Evolutionary conservation across 2,329 filamentous ascomycete species (phyloP), one percentile per base, ranked within the genome.

Genomic region (Ophiostoma perfectum): DNA sequence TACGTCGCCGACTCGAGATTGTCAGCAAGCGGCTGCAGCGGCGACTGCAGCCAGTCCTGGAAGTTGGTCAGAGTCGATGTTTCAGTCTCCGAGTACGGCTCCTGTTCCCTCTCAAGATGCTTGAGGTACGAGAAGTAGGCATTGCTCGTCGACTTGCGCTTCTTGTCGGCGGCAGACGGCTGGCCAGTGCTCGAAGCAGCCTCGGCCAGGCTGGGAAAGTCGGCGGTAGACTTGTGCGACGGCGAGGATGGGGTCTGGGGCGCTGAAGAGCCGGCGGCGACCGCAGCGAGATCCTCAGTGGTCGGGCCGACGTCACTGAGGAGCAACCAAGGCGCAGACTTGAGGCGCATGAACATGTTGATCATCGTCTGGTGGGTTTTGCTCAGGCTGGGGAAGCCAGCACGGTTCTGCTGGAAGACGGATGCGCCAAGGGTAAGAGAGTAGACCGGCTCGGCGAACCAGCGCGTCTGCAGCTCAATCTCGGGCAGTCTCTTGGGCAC

Each of bases 1-100:
- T 99, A 99, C 0, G 95, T 99, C 58, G 96, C 91, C 64, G 93
- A 97, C 77, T 99, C 96, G 14, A 99, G 84, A 74, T 99, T 99
- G 78, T 99, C 95, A 0, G 94, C 94, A 14, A 99, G 83, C 0
- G 95, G 95, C 77, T 99, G 96, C 55, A 99, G 82, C 2, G 95
- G 95, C 1, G 93, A 93, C 77, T 99, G 95, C 11, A 99, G 83
- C 83, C 95, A 99, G 77, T 99, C 95, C 75, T 99, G 96, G 86
- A 88, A 85, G 73, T 80, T 85, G 4, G 80, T 82, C 68, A 88
- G 75, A 0, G 82, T 83, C 2, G 79, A 77, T 16, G 80, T 80
- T 74, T 88, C 85, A 4, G 86, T 78, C 6, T 77, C 77, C 0
- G 80, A 79, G 68, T 83, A 80, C 0, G 88, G 82, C 8, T 89